Conservation (phyloP, 2,329 filamentous ascomycete species). For the Tolypocladium ovalisporum region DNA sequence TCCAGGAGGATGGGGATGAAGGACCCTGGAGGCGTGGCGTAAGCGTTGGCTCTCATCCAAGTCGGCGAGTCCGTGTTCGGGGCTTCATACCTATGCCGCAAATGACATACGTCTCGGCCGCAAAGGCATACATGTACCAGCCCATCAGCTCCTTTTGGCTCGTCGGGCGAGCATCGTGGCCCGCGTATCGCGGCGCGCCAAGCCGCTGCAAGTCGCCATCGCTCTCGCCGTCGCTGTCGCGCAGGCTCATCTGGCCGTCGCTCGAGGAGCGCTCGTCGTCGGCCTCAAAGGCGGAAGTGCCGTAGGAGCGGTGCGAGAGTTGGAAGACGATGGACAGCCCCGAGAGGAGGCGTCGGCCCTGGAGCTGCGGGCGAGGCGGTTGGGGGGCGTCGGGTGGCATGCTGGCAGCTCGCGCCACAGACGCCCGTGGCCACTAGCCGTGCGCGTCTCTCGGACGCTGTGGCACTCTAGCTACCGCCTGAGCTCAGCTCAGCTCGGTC, state of each 20-base stretch:
- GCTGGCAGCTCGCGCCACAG: neutral
- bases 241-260: slow-evolving; percentile 21
- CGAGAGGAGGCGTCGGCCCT: slow-evolving; percentile 32
- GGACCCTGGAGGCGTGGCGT: slow-evolving; percentile 45
- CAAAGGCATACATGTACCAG: slow-evolving; percentile 96
- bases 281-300: slow-evolving; percentile 53
- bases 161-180: slow-evolving; percentile 82
- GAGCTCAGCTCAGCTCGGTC: neutral
- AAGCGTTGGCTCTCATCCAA: neutral
- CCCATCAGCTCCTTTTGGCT: slow-evolving; percentile 78
- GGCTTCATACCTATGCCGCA: slow-evolving; percentile 56
- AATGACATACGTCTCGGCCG: slow-evolving; percentile 91
- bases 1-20: slow-evolving; percentile 96
- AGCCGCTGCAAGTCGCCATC: slow-evolving; percentile 14
- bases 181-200: slow-evolving; percentile 49
- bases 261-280: slow-evolving; percentile 54
- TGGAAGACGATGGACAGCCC: slow-evolving; percentile 41
- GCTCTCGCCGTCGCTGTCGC: slow-evolving; percentile 23
- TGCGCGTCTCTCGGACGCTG: neutral
- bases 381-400: slow-evolving; percentile 4
- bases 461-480: neutral
- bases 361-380: slow-evolving; percentile 29
- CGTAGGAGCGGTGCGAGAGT: slow-evolving; percentile 43
- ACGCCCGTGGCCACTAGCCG: neutral
- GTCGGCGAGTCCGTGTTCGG: neutral